Conservation (phyloP, 495 filamentous ascomycete species). For the Friedmanniomyces endolithicus region DNA sequence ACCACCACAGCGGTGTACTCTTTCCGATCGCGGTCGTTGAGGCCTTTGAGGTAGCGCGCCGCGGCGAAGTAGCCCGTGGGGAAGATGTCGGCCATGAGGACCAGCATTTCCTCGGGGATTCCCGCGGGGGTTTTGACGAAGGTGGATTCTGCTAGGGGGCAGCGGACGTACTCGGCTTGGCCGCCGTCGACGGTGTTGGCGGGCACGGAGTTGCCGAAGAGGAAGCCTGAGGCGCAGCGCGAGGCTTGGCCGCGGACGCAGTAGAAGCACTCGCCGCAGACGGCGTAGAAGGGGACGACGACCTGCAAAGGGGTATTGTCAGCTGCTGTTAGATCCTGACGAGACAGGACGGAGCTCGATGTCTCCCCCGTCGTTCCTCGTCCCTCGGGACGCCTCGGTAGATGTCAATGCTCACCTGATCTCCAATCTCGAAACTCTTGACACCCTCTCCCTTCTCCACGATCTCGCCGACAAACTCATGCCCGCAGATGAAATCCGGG, state of each 20-base stretch:
- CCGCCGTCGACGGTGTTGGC: constrained; percentile 54
- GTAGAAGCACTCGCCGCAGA: constrained; percentile 76
- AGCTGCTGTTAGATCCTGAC: neutral
- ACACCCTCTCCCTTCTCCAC: constrained; percentile 55
- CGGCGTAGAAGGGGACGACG: constrained; percentile 34
- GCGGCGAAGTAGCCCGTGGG: constrained; percentile 86
- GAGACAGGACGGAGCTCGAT: too few species aligned
- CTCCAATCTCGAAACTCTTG: constrained; percentile 57
- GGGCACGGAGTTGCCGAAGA: constrained; percentile 57
- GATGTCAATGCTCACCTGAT: constrained; percentile 36
- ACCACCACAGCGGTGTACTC: constrained; percentile 69
- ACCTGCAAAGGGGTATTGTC: constrained; percentile 29
- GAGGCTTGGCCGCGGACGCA: constrained; percentile 72
- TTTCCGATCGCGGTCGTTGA: constrained; percentile 47
- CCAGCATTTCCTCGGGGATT: constrained; percentile 62
- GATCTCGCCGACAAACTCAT: constrained; percentile 74
- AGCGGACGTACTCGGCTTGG: constrained; percentile 82
- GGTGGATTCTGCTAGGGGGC: constrained; percentile 76
- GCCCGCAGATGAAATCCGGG: constrained; percentile 54
- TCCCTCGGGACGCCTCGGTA: too few species aligned
- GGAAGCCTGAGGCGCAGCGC: constrained; percentile 58
- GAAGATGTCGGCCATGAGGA: constrained; percentile 82
- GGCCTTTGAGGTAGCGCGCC: constrained; percentile 61
- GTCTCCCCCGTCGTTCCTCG: neutral
- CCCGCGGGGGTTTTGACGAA: constrained; percentile 62